A percentile compares a stretch with the other conserved stretches of the same genome.
Conservation (phyloP, 805 yeast species). For the Lachancea cidri region DNA sequence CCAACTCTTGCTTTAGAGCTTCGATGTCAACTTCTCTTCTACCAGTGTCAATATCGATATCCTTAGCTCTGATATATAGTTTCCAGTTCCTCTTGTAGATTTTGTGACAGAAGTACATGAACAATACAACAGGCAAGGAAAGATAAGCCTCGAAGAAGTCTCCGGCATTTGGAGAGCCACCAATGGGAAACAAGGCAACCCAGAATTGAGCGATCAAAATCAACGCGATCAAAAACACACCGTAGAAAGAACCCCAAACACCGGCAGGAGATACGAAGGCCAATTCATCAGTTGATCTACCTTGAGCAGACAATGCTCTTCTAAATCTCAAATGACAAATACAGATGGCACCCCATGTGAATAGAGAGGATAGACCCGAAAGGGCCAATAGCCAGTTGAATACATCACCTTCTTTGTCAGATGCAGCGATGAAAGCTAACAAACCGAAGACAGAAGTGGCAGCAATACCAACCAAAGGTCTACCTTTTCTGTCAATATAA, state of each 20-base stretch:
- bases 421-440: slow-evolving; percentile 52
- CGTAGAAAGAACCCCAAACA: slow-evolving; percentile 58
- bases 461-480: slow-evolving; percentile 56
- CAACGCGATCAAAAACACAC: slow-evolving; percentile 49
- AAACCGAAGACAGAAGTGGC: slow-evolving; percentile 50
- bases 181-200: slow-evolving; percentile 71
- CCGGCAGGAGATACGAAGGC: slow-evolving; percentile 66
- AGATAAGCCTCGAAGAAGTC: slow-evolving; percentile 62
- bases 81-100: slow-evolving; percentile 41
- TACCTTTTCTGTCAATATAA: slow-evolving; percentile 60
- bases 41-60: slow-evolving; percentile 59
- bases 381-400: slow-evolving; percentile 61
- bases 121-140: slow-evolving; percentile 57
- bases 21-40: slow-evolving; percentile 54
- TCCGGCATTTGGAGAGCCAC: slow-evolving; percentile 45
- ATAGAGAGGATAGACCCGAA: slow-evolving; percentile 56
- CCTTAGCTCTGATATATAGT: slow-evolving; percentile 39
- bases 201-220: slow-evolving; percentile 74
- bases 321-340: slow-evolving; percentile 58
- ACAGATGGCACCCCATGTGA: slow-evolving; percentile 60
- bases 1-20: slow-evolving; percentile 40
- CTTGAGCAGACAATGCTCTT: slow-evolving; percentile 57
- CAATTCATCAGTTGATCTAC: slow-evolving; percentile 63
- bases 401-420: slow-evolving; percentile 45
- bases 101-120: slow-evolving; percentile 53